These are phyloP conservation scores for Gastrodia elata DNA, from an alignment of 106 monocot species.

Conservation along the genomic window DNA sequence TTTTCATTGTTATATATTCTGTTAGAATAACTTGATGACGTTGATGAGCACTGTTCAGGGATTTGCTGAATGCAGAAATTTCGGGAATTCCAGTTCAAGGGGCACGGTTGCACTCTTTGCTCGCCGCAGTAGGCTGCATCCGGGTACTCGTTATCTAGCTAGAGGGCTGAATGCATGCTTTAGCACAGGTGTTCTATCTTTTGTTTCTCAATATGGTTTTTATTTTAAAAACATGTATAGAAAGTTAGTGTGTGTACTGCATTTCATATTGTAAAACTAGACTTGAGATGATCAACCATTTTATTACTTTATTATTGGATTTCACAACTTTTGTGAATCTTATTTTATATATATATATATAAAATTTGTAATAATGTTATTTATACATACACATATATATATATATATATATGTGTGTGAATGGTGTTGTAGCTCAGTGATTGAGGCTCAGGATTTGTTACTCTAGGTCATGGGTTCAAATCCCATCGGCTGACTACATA, in stretches of 20 bases:
- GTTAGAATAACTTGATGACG: conserved; percentile 1
- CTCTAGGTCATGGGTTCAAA: too few relatives aligned
- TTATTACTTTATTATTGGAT: not conserved
- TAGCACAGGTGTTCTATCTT: conserved; percentile 55
- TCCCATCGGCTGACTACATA: too few relatives aligned
- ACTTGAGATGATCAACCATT: not conserved
- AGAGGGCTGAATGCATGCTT: conserved; percentile 93
- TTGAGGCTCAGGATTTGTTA: too few relatives aligned
- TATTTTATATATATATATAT: too few relatives aligned
- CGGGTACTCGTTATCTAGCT: conserved; percentile 96
- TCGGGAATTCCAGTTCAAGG: conserved; percentile 41
- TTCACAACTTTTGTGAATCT: not conserved
- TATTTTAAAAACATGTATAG: not conserved
- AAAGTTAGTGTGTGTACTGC: not conserved
- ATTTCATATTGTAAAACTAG: not conserved
- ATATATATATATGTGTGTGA: too few relatives aligned
- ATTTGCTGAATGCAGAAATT: conserved; percentile 81
- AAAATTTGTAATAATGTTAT: too few relatives aligned
- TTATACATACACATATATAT: too few relatives aligned
- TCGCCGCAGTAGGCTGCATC: conserved; percentile 96
- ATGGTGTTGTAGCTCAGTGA: too few relatives aligned
- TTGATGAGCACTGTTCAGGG: conserved; percentile 44
- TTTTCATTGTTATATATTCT: not conserved
- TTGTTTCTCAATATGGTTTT: not conserved
- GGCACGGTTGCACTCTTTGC: conserved; percentile 74